Base-by-base conservation (phyloP, 2,329 filamentous ascomycete genomes). In the Plectosphaerella plurivora region DNA sequence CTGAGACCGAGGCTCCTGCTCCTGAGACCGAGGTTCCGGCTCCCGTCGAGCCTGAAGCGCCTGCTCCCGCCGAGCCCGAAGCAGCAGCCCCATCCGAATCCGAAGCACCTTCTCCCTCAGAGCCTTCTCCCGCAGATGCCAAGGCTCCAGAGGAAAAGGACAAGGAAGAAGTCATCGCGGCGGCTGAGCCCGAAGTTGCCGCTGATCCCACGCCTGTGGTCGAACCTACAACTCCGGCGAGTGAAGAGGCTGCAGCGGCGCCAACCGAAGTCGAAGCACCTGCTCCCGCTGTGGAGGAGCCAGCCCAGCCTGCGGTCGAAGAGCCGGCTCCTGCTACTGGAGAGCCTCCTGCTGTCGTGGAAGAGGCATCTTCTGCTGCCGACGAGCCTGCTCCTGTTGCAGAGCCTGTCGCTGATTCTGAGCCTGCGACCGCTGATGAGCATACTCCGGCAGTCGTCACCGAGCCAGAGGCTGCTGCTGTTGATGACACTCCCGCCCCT, bases 161-260 rank as follows among this genome's bases (percentile, higher is more conserved):
- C 14, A 39, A 39, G 37, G 37, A 39, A n/a, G 37, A 39, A 8
- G 11, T 8, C 25, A n/a, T 18, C 2, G 18, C 52, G 5, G 41
- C 47, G 15, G 49, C 35, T 9, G 53, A 53, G 18, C 24, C 52
- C 15, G 45, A 22, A 7, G 33, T 41, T 15, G 41, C 51, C 5
- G 15, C 46, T 10, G 5, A 46, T 12, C 18, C 36, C 8, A 33
- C 45, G n/a, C 44, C 46, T 9, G 41, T 20, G 14, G 20, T 22
- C 28, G 35, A 54, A 22, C 18, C 24, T 22, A 44, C 37, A 14
- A 28, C 36, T 16, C 84, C 52, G 74, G 8, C 42, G 10, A 41
- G 2, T 36, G 28, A 16, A 18, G 18, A 35, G 87, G 3, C 65
- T 79, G 16, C 28, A 4, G 46, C 28, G 4, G 18, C 39, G 8